These are phyloP conservation scores for Austropuccinia psidii DNA, from an alignment of 1,284 basidiomycete genomes.

Conservation along the genomic window DNA sequence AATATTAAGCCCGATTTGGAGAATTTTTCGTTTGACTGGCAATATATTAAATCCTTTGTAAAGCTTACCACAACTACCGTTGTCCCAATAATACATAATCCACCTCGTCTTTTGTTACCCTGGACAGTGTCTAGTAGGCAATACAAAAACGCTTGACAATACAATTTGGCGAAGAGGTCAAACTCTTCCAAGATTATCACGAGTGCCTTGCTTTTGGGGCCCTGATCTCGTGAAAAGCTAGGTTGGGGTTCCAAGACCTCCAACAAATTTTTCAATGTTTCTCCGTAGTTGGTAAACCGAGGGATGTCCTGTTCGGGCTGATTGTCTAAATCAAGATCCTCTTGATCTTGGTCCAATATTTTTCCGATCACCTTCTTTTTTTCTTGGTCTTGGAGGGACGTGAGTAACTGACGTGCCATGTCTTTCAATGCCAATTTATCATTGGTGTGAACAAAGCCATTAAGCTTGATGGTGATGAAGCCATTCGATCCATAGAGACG, in stretches of 20 bases:
- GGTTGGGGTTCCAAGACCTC: slow-evolving; percentile 3
- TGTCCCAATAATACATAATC: slow-evolving; percentile 72
- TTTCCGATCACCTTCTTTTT: too few species aligned
- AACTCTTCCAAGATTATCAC: slow-evolving; percentile 79
- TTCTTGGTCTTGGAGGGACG: slow-evolving; percentile 41
- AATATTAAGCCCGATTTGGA: too few species aligned
- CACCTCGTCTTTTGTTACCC: slow-evolving; percentile 51
- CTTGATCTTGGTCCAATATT: slow-evolving; percentile 3
- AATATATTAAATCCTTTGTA: too few species aligned
- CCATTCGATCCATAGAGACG: slow-evolving; percentile 44
- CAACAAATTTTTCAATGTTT: slow-evolving; percentile 21
- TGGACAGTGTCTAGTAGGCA: slow-evolving; percentile 61
- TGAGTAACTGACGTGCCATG: slow-evolving; percentile 67
- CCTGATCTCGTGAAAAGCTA: background rate
- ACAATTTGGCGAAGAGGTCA: slow-evolving; percentile 72
- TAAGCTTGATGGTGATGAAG: slow-evolving; percentile 69
- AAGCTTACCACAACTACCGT: slow-evolving; percentile 62
- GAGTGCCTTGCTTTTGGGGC: slow-evolving; percentile 55
- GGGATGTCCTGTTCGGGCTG: background rate
- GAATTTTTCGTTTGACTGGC: too few species aligned
- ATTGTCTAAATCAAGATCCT: background rate
- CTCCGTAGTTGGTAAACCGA: slow-evolving; percentile 10
- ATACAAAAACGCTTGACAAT: slow-evolving; percentile 44
- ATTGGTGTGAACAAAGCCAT: slow-evolving; percentile 73
- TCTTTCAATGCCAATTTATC: slow-evolving; percentile 86